These are phyloP conservation scores for Chlamydomonas sp. DNA, from an alignment of 139 green algal genomes.

Conservation along the genomic window DNA sequence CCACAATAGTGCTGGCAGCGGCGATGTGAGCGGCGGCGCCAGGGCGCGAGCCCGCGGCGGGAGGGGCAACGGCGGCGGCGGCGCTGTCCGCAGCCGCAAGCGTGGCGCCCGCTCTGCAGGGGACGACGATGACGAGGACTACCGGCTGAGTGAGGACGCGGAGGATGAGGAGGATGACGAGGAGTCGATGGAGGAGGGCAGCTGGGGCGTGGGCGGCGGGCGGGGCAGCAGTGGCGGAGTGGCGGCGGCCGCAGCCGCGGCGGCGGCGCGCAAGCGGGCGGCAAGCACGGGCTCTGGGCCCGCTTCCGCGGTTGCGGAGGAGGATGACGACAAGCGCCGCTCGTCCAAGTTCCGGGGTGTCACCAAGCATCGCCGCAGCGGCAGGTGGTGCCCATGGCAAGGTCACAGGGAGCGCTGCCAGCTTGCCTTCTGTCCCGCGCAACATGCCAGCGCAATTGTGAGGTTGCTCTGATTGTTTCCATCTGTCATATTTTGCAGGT, in stretches of 20 bases:
- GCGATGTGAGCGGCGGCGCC: no score
- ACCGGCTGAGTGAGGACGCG: no score
- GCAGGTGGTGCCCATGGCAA: constrained; percentile 36
- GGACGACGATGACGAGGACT: no score
- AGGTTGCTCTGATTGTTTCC: background rate
- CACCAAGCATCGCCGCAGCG: constrained; percentile 80
- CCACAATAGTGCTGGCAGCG: no score
- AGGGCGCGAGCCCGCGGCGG: no score
- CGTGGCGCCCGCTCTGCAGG: no score
- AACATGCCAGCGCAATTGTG: no score
- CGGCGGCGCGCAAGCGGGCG: background rate
- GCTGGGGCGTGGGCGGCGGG: background rate
- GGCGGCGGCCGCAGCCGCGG: background rate
- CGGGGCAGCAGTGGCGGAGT: background rate
- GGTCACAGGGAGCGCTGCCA: background rate
- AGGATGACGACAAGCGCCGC: constrained; percentile 16
- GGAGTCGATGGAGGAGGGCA: no score
- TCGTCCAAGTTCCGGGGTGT: constrained; percentile 78
- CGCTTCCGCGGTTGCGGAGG: constrained; percentile 25
- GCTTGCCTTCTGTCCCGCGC: background rate
- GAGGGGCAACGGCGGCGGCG: no score
- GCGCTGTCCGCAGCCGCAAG: no score
- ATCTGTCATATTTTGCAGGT: constrained; percentile 40
- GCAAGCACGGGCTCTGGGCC: background rate
- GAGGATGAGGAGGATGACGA: no score